These are phyloP conservation scores for Globisporangium barbulae DNA, from an alignment of 352 stramenopile genomes.

Conservation along the genomic window DNA sequence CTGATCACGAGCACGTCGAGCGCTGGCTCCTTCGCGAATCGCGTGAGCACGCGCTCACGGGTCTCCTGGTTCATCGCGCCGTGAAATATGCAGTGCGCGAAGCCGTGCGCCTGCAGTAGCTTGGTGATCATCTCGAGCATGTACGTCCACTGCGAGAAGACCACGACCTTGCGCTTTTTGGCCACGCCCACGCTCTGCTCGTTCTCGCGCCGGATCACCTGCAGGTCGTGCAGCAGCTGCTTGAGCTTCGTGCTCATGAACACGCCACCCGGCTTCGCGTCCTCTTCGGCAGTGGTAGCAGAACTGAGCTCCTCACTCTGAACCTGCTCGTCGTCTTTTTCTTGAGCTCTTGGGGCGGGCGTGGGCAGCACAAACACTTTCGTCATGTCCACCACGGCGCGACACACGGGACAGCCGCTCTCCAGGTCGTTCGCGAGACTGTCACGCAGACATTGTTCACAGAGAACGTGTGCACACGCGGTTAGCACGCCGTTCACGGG, in stretches of 20 bases:
- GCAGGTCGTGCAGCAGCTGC: constrained; percentile 63
- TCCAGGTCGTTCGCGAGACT: constrained; percentile 58
- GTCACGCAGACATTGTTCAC: constrained; percentile 64
- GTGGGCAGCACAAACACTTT: constrained; percentile 56
- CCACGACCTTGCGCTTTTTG: constrained; percentile 75
- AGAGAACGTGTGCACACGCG: constrained; percentile 84
- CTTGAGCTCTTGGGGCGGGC: constrained; percentile 16
- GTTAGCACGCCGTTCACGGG: constrained; percentile 74
- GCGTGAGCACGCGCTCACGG: constrained; percentile 62
- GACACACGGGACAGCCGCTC: constrained; percentile 74
- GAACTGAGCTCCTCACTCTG: not conserved
- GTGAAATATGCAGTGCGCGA: constrained; percentile 68
- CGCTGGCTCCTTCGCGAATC: constrained; percentile 53
- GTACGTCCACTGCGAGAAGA: constrained; percentile 90
- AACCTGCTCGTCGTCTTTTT: not conserved
- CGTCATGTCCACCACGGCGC: constrained; percentile 49
- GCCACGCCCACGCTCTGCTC: constrained; percentile 12
- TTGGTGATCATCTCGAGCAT: constrained; percentile 84
- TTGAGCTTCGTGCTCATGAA: constrained; percentile 73
- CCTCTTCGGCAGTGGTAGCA: not conserved
- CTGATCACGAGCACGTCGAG: constrained; percentile 85
- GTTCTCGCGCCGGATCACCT: constrained; percentile 56
- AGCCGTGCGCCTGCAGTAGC: constrained; percentile 45
- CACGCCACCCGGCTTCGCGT: constrained; percentile 13
- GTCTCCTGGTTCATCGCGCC: constrained; percentile 65